Percentiles rank a stretch among this genome's conserved stretches.
Conservation (phyloP, 495 filamentous ascomycete genomes). For the Aspergillus avenaceus region DNA sequence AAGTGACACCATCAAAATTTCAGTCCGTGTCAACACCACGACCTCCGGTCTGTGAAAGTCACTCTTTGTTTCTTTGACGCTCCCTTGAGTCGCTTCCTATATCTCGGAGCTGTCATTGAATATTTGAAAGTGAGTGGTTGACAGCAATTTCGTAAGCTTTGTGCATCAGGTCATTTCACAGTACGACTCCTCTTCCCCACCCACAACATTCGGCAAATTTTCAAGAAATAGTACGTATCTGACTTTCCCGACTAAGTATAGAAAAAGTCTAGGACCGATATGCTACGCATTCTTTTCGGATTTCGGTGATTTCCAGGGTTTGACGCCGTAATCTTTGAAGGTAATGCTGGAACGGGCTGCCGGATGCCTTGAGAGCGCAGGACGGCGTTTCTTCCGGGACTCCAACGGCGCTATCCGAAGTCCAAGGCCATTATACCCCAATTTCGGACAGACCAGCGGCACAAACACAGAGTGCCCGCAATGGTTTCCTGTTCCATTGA, state of each 20-base stretch:
- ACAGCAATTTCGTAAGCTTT: constrained; percentile 8
- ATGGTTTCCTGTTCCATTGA: constrained; percentile 38
- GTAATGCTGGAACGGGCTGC: constrained; percentile 84
- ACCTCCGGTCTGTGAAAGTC: background rate
- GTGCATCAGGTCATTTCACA: constrained; percentile 7
- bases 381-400: constrained; percentile 60
- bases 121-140: background rate
- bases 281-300: constrained; percentile 19
- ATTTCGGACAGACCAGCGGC: constrained; percentile 64
- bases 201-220: too few relatives aligned
- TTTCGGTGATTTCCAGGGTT: constrained; percentile 28
- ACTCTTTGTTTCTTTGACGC: background rate
- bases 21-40: constrained; percentile 10
- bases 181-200: constrained; percentile 22
- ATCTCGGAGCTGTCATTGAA: background rate
- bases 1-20: too few relatives aligned
- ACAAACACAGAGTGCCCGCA: constrained; percentile 51
- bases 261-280: constrained; percentile 19
- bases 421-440: constrained; percentile 56
- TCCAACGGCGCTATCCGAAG: constrained; percentile 50
- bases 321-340: constrained; percentile 44
- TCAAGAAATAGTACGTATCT: too few relatives aligned
- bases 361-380: constrained; percentile 73
- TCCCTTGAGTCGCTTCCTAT: background rate
- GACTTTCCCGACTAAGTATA: background rate